phyloP scores from a whole-genome alignment of 371 early-diverging fungal species.

The Homolaphlyctis polyrhiza region DNA sequence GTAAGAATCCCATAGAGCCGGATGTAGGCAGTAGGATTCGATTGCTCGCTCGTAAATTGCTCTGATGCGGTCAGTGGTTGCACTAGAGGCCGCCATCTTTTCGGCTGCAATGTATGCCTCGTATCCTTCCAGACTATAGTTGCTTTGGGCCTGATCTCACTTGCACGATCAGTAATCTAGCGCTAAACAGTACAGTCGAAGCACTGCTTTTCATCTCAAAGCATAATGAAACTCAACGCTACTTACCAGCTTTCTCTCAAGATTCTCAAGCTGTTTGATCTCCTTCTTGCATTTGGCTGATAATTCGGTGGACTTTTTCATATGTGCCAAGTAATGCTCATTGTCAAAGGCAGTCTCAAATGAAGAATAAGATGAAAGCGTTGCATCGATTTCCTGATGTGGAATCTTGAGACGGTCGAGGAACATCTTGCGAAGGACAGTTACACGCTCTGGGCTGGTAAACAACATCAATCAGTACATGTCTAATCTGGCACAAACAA shows the following conservation, averaged over 20 bases:
- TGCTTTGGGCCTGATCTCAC: conserved; percentile 3
- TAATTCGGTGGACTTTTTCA: conserved; percentile 51
- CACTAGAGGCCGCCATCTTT: conserved; percentile 15
- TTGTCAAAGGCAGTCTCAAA: conserved; percentile 55
- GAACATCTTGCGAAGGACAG: conserved; percentile 32
- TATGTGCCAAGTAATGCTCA: conserved; percentile 50
- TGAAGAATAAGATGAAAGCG: conserved; percentile 61
- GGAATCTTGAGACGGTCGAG: conserved; percentile 42
- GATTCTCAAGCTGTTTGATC: conserved; percentile 42
- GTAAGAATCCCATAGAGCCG: conserved; percentile 67
- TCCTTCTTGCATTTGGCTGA: conserved; percentile 43
- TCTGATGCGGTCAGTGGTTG: conserved; percentile 27
- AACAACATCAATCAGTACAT: neutral
- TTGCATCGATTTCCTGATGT: conserved; percentile 52
- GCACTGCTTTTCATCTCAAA: too few relatives aligned
- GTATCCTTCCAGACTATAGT: conserved; percentile 35
- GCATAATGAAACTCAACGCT: too few relatives aligned
- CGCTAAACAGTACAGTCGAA: neutral
- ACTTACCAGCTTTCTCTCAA: conserved; percentile 49
- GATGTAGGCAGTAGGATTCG: conserved; percentile 47
- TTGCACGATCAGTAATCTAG: neutral
- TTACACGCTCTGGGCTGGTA: conserved; percentile 13
- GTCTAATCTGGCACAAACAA: too few relatives aligned
- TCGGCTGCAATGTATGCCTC: conserved; percentile 51
- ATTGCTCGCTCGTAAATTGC: conserved; percentile 65